Evolutionary conservation across 768 basidiomycete genomes (phyloP).

Genomic region (Postia placenta): DNA sequence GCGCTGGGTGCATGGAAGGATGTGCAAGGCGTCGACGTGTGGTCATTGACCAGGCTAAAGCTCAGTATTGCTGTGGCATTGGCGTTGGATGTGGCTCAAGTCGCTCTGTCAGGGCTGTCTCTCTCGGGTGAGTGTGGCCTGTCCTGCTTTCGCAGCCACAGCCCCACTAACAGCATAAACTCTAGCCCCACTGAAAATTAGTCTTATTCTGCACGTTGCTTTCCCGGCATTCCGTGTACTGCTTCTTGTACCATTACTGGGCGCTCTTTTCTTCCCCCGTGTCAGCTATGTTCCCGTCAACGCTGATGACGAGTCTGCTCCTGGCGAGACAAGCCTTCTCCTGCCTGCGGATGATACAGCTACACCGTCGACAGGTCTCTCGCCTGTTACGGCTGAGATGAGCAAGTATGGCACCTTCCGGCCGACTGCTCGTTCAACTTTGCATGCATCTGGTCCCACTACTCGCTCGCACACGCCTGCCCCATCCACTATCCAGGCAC

Average conservation of each 20-base stretch:
- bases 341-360: slow-evolving; percentile 43
- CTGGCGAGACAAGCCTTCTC: slow-evolving; percentile 48
- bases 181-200: slow-evolving; percentile 26
- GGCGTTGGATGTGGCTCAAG: slow-evolving; percentile 53
- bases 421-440: slow-evolving; percentile 36
- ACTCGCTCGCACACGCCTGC: slow-evolving; percentile 40
- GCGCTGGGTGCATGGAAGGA: slow-evolving; percentile 79
- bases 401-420: slow-evolving; percentile 78
- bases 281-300: slow-evolving; percentile 53
- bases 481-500: slow-evolving; percentile 29
- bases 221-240: slow-evolving; percentile 65
- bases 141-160: slow-evolving; percentile 8
- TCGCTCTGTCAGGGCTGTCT: slow-evolving; percentile 32
- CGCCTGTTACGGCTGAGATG: slow-evolving; percentile 34
- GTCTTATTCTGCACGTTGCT: slow-evolving; percentile 39
- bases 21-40: slow-evolving; percentile 60
- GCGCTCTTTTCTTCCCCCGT: slow-evolving; percentile 57
- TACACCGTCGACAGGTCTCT: slow-evolving; percentile 45
- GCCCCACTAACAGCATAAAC: background rate
- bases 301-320: slow-evolving; percentile 28
- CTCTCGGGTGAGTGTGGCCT: slow-evolving; percentile 10
- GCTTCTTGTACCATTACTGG: slow-evolving; percentile 53
- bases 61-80: slow-evolving; percentile 47
- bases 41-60: slow-evolving; percentile 56
- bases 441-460: slow-evolving; percentile 46